A percentile compares a stretch with the other conserved stretches of the same genome.
Conservation (phyloP, 2,329 filamentous ascomycete genomes). For the Colletotrichum sp. region DNA sequence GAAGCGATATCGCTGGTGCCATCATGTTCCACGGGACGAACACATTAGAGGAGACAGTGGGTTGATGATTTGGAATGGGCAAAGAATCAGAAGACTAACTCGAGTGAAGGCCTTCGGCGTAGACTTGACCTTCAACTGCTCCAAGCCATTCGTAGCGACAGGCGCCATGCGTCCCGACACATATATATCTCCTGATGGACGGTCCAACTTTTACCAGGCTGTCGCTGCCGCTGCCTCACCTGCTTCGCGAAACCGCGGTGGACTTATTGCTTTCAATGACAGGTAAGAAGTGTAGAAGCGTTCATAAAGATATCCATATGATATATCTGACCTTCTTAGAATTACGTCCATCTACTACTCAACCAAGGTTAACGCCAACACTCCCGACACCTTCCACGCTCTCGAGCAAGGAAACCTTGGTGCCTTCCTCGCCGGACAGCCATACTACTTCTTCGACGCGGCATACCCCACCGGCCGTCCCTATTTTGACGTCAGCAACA, state of each 20-base stretch:
- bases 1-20: conserved; percentile 32
- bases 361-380: conserved; percentile 59
- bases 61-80: neutral
- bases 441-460: conserved; percentile 58
- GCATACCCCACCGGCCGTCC: conserved; percentile 45
- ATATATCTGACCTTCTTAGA: neutral
- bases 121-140: conserved; percentile 54
- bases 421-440: conserved; percentile 54
- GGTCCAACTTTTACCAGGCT: conserved; percentile 57
- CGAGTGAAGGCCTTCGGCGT: conserved; percentile 50
- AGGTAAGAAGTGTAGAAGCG: neutral
- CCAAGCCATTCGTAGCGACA: conserved; percentile 56
- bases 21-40: conserved; percentile 55
- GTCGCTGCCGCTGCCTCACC: conserved; percentile 51
- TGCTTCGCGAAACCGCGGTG: conserved; percentile 46
- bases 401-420: conserved; percentile 54
- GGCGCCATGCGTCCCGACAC: conserved; percentile 61
- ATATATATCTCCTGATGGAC: conserved; percentile 57
- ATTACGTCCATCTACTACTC: conserved; percentile 57
- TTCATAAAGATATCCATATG: neutral
- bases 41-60: conserved; percentile 56
- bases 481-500: conserved; percentile 35
- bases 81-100: neutral
- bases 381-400: conserved; percentile 57
- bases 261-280: conserved; percentile 58